Evolutionary conservation across 2,329 filamentous ascomycete species (phyloP).

Genomic region (Verticillium longisporum): DNA sequence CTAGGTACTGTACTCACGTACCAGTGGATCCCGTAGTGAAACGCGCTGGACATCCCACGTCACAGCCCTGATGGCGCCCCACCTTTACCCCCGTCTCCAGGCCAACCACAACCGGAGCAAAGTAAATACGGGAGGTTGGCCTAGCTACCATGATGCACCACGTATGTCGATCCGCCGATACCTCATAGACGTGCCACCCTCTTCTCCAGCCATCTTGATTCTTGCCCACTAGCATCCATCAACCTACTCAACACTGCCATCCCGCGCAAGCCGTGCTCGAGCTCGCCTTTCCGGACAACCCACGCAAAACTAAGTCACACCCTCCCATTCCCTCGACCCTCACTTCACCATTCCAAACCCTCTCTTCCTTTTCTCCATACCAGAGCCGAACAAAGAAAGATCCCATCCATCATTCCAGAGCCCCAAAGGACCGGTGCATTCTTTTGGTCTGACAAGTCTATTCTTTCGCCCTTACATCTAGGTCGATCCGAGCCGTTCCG

Average conservation of each 20-base stretch:
- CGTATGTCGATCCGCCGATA: not conserved
- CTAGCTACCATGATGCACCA: not conserved
- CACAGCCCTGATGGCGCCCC: not conserved
- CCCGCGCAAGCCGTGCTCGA: not conserved
- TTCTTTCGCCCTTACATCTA: not conserved
- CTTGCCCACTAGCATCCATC: not conserved
- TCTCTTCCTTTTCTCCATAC: slow-evolving; percentile 1
- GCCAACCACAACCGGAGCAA: slow-evolving; percentile 1
- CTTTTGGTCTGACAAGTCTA: slow-evolving; percentile 7
- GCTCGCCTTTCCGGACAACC: not conserved
- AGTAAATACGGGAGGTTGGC: slow-evolving; percentile 4
- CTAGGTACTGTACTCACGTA: not conserved
- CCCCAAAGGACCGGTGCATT: slow-evolving; percentile 2
- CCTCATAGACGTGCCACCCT: not conserved
- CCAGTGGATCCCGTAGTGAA: not conserved
- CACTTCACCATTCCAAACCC: slow-evolving; percentile 8
- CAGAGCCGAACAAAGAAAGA: slow-evolving; percentile 3
- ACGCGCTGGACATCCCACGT: not conserved
- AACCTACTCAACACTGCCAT: not conserved
- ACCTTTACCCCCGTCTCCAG: not conserved
- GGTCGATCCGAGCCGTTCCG: slow-evolving; percentile 7
- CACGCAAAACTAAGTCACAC: slow-evolving; percentile 9
- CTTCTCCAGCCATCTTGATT: not conserved
- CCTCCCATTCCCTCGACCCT: slow-evolving; percentile 5
- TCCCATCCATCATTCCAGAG: slow-evolving; percentile 1